Evolutionary conservation across 1,139 yeast genomes (phyloP).

Genomic region (Pichia sp.): DNA sequence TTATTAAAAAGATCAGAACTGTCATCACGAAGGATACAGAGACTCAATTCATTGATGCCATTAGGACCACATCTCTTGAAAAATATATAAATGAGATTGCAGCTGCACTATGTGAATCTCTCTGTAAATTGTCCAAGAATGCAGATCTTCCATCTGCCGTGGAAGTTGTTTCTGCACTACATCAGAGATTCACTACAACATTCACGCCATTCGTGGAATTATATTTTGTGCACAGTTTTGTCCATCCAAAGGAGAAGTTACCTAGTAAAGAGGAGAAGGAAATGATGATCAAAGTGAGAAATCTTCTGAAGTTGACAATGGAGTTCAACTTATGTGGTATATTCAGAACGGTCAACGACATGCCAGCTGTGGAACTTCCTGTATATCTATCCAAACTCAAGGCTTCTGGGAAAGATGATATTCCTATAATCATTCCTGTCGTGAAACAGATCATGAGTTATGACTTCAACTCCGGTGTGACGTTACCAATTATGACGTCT

Average conservation of each 20-base stretch:
- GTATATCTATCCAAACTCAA: conserved; percentile 30
- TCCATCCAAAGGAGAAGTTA: conserved; percentile 8
- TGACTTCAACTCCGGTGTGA: conserved; percentile 41
- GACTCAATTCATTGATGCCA: conserved; percentile 48
- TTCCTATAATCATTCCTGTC: conserved; percentile 12
- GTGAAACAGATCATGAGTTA: conserved; percentile 49
- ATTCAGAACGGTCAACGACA: conserved; percentile 26
- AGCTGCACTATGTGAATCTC: conserved; percentile 56
- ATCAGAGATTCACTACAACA: conserved; percentile 56
- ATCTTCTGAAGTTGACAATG: conserved; percentile 45
- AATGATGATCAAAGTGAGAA: conserved; percentile 39
- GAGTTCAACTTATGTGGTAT: conserved; percentile 64
- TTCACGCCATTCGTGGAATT: conserved; percentile 51
- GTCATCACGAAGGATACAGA: conserved; percentile 45
- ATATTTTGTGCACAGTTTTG: conserved; percentile 32
- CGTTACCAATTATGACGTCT: conserved; percentile 40
- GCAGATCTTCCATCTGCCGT: conserved; percentile 60
- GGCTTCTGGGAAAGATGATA: conserved; percentile 22
- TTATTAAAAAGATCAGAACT: conserved; percentile 61
- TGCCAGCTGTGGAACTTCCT: conserved; percentile 33
- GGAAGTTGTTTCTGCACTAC: conserved; percentile 66
- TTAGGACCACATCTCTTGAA: conserved; percentile 56
- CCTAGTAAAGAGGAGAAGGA: conserved; percentile 39
- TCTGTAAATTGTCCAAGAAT: conserved; percentile 44
- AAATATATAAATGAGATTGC: conserved; percentile 73